phyloP scores from a whole-genome alignment of 495 filamentous ascomycete genomes.

The Daldinia decipiens region DNA sequence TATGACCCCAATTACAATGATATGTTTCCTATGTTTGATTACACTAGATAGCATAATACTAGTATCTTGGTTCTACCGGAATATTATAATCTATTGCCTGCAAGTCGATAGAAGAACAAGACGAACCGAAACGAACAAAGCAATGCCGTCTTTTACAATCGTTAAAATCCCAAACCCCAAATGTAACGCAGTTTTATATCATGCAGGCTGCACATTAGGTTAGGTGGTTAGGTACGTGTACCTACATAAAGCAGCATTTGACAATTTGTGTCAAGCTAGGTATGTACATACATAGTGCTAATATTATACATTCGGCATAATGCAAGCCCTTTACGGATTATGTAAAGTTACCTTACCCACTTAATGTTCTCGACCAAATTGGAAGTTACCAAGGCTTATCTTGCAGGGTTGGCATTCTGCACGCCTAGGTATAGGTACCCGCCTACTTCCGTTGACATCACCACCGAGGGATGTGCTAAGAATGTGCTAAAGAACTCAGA shows the following conservation, averaged over 20 bases:
- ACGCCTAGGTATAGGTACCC: constrained; percentile 25
- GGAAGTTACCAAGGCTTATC: constrained; percentile 3
- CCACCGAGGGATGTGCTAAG: constrained; percentile 18
- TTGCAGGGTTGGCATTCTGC: constrained; percentile 1
- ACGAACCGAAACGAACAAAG: no score
- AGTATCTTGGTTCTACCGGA: no score
- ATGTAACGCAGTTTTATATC: background rate
- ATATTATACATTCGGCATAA: background rate
- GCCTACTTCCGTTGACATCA: constrained; percentile 38
- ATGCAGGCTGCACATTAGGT: background rate
- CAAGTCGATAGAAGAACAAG: no score
- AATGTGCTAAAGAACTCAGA: background rate
- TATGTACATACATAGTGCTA: no score
- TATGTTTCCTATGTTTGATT: background rate
- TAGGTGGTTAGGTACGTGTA: no score
- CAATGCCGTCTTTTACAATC: no score
- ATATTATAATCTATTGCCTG: background rate
- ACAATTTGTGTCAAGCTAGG: no score
- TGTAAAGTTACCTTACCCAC: constrained; percentile 19
- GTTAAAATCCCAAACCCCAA: background rate
- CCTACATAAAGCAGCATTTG: no score
- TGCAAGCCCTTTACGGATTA: constrained; percentile 3
- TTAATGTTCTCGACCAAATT: constrained; percentile 5
- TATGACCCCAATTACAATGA: background rate
- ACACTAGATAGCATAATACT: no score